A percentile compares a stretch with the other conserved stretches of the same genome.
phyloP scores from a whole-genome alignment of 805 yeast species.

The Hagleromyces aurorensis region DNA sequence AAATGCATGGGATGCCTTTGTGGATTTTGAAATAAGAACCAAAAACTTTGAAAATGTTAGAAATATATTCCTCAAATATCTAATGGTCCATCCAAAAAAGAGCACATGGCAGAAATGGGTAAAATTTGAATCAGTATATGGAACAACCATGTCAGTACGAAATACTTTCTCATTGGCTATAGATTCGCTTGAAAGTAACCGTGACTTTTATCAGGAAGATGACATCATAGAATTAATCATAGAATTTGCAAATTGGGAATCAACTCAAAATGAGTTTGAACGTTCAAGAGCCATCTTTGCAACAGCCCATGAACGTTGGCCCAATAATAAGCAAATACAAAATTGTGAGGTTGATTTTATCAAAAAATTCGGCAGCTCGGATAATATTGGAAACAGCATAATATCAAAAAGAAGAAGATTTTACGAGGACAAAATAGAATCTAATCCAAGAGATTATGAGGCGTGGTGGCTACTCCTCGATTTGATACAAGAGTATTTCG shows the following conservation, averaged over 20 bases:
- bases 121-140: constrained; percentile 52
- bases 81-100: constrained; percentile 42
- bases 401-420: constrained; percentile 44
- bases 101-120: constrained; percentile 73
- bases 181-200: constrained; percentile 38
- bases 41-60: constrained; percentile 51
- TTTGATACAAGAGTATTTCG: constrained; percentile 37
- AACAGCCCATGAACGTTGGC: constrained; percentile 41
- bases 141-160: constrained; percentile 42
- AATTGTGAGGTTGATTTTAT: constrained; percentile 50
- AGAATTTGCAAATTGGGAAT: constrained; percentile 64
- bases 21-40: constrained; percentile 66
- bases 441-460: constrained; percentile 55
- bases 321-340: constrained; percentile 32
- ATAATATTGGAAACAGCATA: constrained; percentile 46
- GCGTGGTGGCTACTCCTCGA: constrained; percentile 75
- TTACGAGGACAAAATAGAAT: constrained; percentile 43
- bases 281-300: constrained; percentile 53
- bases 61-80: constrained; percentile 48
- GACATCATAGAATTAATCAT: constrained; percentile 36
- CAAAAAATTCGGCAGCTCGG: constrained; percentile 51
- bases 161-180: constrained; percentile 61
- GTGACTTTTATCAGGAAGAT: constrained; percentile 18
- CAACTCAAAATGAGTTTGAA: constrained; percentile 48
- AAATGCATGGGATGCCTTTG: constrained; percentile 67